Base-by-base conservation (phyloP, 306 rosid species). In the Acacia crassicarpa region DNA sequence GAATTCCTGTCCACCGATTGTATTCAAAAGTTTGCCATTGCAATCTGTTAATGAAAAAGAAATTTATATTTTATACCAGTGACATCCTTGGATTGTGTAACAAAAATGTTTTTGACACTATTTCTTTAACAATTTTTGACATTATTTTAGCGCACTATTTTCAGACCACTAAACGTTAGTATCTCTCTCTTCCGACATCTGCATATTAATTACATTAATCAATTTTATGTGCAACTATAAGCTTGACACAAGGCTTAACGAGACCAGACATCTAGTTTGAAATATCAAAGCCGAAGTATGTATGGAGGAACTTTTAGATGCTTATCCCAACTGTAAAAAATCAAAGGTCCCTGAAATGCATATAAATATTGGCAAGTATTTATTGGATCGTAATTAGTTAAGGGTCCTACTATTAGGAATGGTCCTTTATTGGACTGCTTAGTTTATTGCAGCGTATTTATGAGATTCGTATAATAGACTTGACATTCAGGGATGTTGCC, bases 1-100 rank as follows among this genome's bases (percentile, higher is more conserved):
- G 93, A 89, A 90, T 89, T 86, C 81, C 90, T 89, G 94, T 91
- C 94, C 84, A 86, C 71, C 56, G 81, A 77, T 82, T 80, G 89
- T 78, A 82, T 72, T 75, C 88, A 82, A 80, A 87, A 83, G 76
- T 73, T 74, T 69, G 48, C 68, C 22, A 72, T 66, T 53, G n/a
- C 62, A 20, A 66, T 45, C 41, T 61, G 67, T 56, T 48, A 20
- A 53, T 10, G 83, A 45, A 73, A 25, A 12, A 6, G 43, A 74
- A 75, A 33, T 48, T 40, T 56, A 66, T 75, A 56, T 23, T 48
- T 40, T 56, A 66, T 75, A 56, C 32, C 9, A 40, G 40, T 83
- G 83, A 70, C 66, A 74, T 10, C 72, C 80, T 61, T 75, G 45
- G 61, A 23, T 81, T 80, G 56, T 23, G 56, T 12, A 54, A 30